These are phyloP conservation scores for Termitomyces sp. DNA, from an alignment of 768 basidiomycete genomes.

Conservation along the genomic window DNA sequence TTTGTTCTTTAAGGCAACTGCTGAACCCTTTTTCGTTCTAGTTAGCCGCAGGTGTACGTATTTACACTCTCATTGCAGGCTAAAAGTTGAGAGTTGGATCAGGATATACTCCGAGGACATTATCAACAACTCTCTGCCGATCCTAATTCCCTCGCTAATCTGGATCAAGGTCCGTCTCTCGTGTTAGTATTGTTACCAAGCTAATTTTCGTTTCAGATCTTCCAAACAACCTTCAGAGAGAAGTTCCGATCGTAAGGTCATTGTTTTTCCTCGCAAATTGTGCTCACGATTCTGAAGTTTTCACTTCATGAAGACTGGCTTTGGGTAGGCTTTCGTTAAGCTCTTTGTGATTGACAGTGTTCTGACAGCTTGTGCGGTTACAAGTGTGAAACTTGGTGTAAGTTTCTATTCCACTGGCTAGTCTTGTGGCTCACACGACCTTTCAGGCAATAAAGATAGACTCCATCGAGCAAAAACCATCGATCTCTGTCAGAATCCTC, in stretches of 20 bases:
- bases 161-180: slow-evolving; percentile 74
- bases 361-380: background rate
- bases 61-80: background rate
- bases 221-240: slow-evolving; percentile 89
- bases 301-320: slow-evolving; percentile 93
- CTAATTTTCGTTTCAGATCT: slow-evolving; percentile 52
- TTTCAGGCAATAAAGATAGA: slow-evolving; percentile 73
- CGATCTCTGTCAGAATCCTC: slow-evolving; percentile 93
- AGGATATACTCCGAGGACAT: slow-evolving; percentile 87
- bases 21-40: slow-evolving; percentile 15
- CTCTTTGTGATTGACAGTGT: background rate
- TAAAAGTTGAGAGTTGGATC: background rate
- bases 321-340: slow-evolving; percentile 57
- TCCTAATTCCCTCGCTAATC: slow-evolving; percentile 88
- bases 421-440: background rate
- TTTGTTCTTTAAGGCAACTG: background rate
- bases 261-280: background rate
- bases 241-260: slow-evolving; percentile 83
- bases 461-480: slow-evolving; percentile 83
- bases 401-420: slow-evolving; percentile 19
- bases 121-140: slow-evolving; percentile 95
- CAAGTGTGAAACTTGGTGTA: slow-evolving; percentile 99
- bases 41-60: slow-evolving; percentile 48
- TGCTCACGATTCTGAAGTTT: slow-evolving; percentile 40
- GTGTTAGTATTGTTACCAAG: background rate